phyloP scores from a whole-genome alignment of 2,329 filamentous ascomycete genomes.

The Ophiocordyceps robertsii region DNA sequence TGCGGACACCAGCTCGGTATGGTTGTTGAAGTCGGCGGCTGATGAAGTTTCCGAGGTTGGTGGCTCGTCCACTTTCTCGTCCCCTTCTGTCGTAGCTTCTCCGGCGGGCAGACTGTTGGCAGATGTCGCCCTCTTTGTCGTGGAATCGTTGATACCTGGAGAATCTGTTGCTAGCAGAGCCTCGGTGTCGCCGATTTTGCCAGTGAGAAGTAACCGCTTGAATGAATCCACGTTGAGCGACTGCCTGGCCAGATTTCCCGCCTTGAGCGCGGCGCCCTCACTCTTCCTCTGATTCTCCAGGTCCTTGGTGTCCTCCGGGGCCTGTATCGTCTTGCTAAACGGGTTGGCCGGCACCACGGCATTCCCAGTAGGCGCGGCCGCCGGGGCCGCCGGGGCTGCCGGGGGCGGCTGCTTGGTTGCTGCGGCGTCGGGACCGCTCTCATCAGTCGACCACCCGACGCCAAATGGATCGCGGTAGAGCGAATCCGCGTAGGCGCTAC shows the following conservation, averaged over 20 bases:
- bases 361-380: not conserved
- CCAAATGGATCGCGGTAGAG: constrained; percentile 16
- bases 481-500: not conserved
- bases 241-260: constrained; percentile 19
- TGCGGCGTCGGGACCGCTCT: constrained; percentile 14
- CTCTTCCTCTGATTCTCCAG: constrained; percentile 16
- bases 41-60: not conserved
- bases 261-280: constrained; percentile 18
- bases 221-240: constrained; percentile 68
- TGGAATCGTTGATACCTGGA: not conserved
- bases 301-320: constrained; percentile 27
- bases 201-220: constrained; percentile 62
- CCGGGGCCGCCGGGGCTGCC: constrained; percentile 5
- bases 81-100: not conserved
- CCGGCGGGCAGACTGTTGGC: not conserved
- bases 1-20: not conserved
- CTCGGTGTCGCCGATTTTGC: constrained; percentile 31
- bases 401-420: constrained; percentile 7
- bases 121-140: not conserved
- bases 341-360: constrained; percentile 20
- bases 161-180: not conserved
- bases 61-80: not conserved
- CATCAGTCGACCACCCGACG: constrained; percentile 12
- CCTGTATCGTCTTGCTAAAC: constrained; percentile 41
- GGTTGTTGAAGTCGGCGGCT: not conserved